These are phyloP conservation scores for Senecio squalidus DNA, from an alignment of 140 eudicot species.

Conservation along the genomic window DNA sequence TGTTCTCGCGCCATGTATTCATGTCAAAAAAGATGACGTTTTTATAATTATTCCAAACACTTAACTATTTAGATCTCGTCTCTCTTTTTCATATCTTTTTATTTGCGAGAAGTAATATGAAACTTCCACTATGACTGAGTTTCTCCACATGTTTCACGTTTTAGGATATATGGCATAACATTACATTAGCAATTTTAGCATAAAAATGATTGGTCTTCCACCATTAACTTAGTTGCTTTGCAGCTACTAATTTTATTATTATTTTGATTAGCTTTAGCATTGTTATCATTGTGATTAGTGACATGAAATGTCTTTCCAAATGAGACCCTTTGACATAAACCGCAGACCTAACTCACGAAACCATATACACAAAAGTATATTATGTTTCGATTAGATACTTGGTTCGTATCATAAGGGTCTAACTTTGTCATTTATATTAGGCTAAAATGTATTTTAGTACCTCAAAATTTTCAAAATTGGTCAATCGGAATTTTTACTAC, in stretches of 20 bases:
- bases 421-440: too few relatives aligned
- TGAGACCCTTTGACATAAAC: conserved; percentile 1
- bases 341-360: not conserved
- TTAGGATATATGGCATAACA: not conserved
- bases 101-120: not conserved
- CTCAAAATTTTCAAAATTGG: too few relatives aligned
- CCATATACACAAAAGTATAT: not conserved
- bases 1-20: too few relatives aligned
- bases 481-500: too few relatives aligned
- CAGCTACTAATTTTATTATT: conserved; percentile 10
- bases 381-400: not conserved
- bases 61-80: conserved; percentile 3
- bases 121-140: conserved; percentile 16
- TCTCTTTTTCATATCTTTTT: too few relatives aligned
- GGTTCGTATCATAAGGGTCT: too few relatives aligned
- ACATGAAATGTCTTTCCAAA: not conserved
- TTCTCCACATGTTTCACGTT: conserved; percentile 24
- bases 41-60: too few relatives aligned
- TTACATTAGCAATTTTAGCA: not conserved
- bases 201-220: conserved; percentile 1
- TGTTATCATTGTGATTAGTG: not conserved
- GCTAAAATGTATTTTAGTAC: too few relatives aligned
- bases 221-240: conserved; percentile 1
- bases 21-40: too few relatives aligned
- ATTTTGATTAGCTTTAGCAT: not conserved